Evolutionary conservation across 2,329 filamentous ascomycete species (phyloP).

Genomic region (Claviceps sp.): DNA sequence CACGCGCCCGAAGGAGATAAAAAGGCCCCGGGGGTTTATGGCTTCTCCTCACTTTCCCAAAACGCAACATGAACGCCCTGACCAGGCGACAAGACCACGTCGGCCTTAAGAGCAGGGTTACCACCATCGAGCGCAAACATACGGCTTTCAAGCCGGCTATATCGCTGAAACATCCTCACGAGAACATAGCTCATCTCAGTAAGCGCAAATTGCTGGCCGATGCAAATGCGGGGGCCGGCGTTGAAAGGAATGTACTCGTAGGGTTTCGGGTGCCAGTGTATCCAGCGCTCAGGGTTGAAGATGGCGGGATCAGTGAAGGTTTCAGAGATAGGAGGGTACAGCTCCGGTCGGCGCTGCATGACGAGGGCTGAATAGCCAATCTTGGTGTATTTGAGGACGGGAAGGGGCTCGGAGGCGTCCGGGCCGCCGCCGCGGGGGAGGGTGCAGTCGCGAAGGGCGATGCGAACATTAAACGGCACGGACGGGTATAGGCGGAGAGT

Average conservation of each 20-base stretch:
- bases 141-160: conserved; percentile 45
- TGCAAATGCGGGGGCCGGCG: conserved; percentile 38
- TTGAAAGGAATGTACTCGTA: conserved; percentile 44
- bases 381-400: conserved; percentile 31
- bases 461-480: conserved; percentile 67
- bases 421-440: conserved; percentile 59
- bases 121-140: conserved; percentile 43
- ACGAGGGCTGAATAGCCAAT: conserved; percentile 36
- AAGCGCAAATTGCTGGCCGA: conserved; percentile 46
- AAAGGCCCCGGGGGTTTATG: background rate
- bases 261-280: conserved; percentile 34
- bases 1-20: background rate
- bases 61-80: conserved; percentile 46
- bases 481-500: conserved; percentile 64
- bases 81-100: conserved; percentile 46
- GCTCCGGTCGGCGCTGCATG: conserved; percentile 35
- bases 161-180: conserved; percentile 59
- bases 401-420: conserved; percentile 18
- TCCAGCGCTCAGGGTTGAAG: conserved; percentile 39
- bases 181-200: conserved; percentile 53
- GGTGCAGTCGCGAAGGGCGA: conserved; percentile 58
- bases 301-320: conserved; percentile 21
- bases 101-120: conserved; percentile 38
- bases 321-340: conserved; percentile 31
- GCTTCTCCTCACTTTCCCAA: conserved; percentile 28